Evolutionary conservation across 2,329 filamentous ascomycete genomes (phyloP).

Genomic region (Neofusicoccum cordaticola): DNA sequence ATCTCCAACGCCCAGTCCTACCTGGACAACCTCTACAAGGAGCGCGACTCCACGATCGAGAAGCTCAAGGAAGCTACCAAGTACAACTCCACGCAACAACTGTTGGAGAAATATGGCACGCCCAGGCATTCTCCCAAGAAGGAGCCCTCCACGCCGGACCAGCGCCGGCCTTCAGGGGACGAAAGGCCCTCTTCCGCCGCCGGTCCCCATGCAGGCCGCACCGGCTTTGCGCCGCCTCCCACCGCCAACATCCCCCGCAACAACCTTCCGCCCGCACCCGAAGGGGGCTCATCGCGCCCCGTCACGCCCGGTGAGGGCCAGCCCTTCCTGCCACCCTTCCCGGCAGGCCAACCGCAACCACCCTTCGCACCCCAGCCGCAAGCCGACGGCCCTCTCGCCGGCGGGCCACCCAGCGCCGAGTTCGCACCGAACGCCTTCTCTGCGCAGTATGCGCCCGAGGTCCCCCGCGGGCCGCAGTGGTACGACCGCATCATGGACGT

Average conservation of each 20-base stretch:
- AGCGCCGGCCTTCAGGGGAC: constrained; percentile 29
- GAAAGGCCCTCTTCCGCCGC: constrained; percentile 3
- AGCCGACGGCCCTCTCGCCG: not conserved
- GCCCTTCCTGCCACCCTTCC: constrained; percentile 18
- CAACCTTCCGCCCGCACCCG: constrained; percentile 21
- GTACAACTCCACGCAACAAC: constrained; percentile 89
- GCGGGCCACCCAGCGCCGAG: constrained; percentile 48
- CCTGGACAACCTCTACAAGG: constrained; percentile 71
- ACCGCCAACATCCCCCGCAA: constrained; percentile 60
- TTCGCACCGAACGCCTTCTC: constrained; percentile 72
- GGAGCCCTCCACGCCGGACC: constrained; percentile 33
- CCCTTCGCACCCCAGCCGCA: constrained; percentile 5
- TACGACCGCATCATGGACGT: constrained; percentile 93
- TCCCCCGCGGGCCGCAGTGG: constrained; percentile 63
- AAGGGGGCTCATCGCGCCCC: constrained; percentile 25
- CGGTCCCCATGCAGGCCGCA: constrained; percentile 36
- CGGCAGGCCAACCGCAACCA: constrained; percentile 19
- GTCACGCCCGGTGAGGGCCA: constrained; percentile 25
- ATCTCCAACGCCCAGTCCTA: constrained; percentile 66
- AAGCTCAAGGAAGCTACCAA: constrained; percentile 93
- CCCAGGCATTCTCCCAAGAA: constrained; percentile 45
- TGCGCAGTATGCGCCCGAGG: constrained; percentile 40
- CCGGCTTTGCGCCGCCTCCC: constrained; percentile 57
- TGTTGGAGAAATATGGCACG: constrained; percentile 88
- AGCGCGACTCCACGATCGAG: constrained; percentile 84